Base-by-base conservation (phyloP, 2,329 filamentous ascomycete species). In the Beauveria sp. region DNA sequence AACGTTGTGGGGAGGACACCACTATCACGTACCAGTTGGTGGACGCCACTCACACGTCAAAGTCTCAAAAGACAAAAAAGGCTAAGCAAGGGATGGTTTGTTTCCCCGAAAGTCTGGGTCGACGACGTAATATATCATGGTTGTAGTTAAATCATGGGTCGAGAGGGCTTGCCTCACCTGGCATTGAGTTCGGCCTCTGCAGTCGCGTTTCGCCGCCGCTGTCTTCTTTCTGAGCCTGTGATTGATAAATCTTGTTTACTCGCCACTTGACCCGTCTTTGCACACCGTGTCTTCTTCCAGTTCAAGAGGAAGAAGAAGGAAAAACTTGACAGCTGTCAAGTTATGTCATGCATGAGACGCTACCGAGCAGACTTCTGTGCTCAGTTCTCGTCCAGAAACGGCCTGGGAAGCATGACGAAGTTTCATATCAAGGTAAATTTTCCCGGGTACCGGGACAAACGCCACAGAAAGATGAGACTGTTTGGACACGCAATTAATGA, bases 1-100 rank as follows among this genome's bases (percentile, higher is more conserved):
- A 59, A 22, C 34, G 47, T 26, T 59, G 57, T 59, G 57, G 57
- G 49, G 49, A 46, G 40, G 45, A 42, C 30, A 28, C 40, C 34
- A 34, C 26, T 34, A 26, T 51, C 49, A 22, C 24, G 2, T 28
- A 10, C n/a, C n/a, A 9, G n/a, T 46, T 20, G n/a, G 7, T 46
- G 20, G 10, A 59, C 26, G n/a, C 49, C 40, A 52, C 47, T 22
- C 46, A 34, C 40, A 60, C 57, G n/a, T 24, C 45, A 43, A 34
- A 30, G 28, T 28, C 28, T 9, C 28, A 28, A 28, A 1, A 58
- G 30, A 40, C 5, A 2, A 10, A 2, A 40, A 40, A 42, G 28
- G 45, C 43, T 26, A 9, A 50, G 26, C 24, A 43, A 40, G 34
- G 43, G 45, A 22, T n/a, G n/a, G 28, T 14, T 58, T 40, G 9